These are phyloP conservation scores for Didymella keratinophila DNA, from an alignment of 2,329 filamentous ascomycete species.

Conservation along the genomic window DNA sequence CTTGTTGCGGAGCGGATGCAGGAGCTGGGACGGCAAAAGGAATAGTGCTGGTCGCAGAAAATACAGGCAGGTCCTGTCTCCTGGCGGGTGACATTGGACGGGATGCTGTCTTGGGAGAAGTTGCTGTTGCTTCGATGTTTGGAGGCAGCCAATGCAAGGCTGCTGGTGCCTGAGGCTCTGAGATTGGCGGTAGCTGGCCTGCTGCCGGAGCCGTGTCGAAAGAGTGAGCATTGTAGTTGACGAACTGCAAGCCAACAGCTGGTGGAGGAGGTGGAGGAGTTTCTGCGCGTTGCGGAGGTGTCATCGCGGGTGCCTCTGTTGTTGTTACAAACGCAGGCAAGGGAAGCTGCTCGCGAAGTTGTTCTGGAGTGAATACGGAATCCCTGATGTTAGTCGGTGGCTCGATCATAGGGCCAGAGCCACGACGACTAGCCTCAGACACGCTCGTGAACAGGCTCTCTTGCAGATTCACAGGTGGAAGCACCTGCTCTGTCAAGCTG, in stretches of 20 bases:
- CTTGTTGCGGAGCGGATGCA: slow-evolving; percentile 1
- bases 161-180: slow-evolving; percentile 27
- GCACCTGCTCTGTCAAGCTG: slow-evolving; percentile 16
- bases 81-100: slow-evolving; percentile 41
- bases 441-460: background rate
- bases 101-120: slow-evolving; percentile 12
- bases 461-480: background rate
- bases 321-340: slow-evolving; percentile 42
- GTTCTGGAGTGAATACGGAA: slow-evolving; percentile 45
- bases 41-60: slow-evolving; percentile 53
- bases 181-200: background rate
- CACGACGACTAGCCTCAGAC: slow-evolving; percentile 26
- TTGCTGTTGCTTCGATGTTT: slow-evolving; percentile 31
- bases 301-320: slow-evolving; percentile 28
- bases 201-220: slow-evolving; percentile 23
- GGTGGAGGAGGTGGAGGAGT: slow-evolving; percentile 51
- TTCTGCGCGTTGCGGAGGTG: slow-evolving; percentile 46
- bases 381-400: slow-evolving; percentile 43
- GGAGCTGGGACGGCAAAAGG: slow-evolving; percentile 39
- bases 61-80: slow-evolving; percentile 58
- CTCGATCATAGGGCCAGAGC: slow-evolving; percentile 31
- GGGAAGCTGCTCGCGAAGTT: slow-evolving; percentile 48
- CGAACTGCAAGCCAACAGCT: slow-evolving; percentile 41
- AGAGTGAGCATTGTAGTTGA: slow-evolving; percentile 40
- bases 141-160: slow-evolving; percentile 45